Percentiles rank a stretch among this genome's conserved stretches.
Conservation (phyloP, 2,329 filamentous ascomycete genomes). For the Aspergillus spinulosporus region DNA sequence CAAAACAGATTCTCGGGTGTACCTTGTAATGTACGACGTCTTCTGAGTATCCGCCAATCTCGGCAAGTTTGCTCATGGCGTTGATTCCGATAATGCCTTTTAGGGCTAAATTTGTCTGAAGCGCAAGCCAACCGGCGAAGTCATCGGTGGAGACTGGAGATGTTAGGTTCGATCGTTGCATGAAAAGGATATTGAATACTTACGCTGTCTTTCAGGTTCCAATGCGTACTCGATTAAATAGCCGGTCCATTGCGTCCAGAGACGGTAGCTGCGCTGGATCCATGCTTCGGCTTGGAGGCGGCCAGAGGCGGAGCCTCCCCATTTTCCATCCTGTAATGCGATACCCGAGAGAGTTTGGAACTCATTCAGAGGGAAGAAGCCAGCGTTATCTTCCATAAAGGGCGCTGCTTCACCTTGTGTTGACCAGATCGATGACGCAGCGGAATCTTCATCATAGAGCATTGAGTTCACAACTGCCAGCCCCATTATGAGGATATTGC, state of each 20-base stretch:
- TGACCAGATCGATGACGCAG: conserved; percentile 61
- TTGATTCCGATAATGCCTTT: conserved; percentile 82
- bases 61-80: conserved; percentile 71
- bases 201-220: conserved; percentile 70
- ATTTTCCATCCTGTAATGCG: conserved; percentile 61
- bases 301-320: conserved; percentile 58
- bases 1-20: neutral
- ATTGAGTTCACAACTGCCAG: conserved; percentile 75
- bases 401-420: conserved; percentile 35
- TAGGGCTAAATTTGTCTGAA: conserved; percentile 79
- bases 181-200: neutral
- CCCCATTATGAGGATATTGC: conserved; percentile 79
- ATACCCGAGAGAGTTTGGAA: conserved; percentile 54
- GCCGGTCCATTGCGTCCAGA: conserved; percentile 76
- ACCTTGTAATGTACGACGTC: conserved; percentile 61
- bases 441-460: conserved; percentile 59
- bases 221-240: conserved; percentile 76
- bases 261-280: conserved; percentile 67
- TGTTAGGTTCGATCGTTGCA: neutral
- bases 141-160: conserved; percentile 73
- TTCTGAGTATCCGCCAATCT: conserved; percentile 57
- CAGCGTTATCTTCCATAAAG: conserved; percentile 26
- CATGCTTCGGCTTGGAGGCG: conserved; percentile 61
- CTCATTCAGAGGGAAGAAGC: conserved; percentile 51
- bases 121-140: conserved; percentile 74